Evolutionary conservation across 345 rosid genomes (phyloP), one percentile per base, ranked within the genome.

Genomic region (Hibiscus tridactylites): DNA sequence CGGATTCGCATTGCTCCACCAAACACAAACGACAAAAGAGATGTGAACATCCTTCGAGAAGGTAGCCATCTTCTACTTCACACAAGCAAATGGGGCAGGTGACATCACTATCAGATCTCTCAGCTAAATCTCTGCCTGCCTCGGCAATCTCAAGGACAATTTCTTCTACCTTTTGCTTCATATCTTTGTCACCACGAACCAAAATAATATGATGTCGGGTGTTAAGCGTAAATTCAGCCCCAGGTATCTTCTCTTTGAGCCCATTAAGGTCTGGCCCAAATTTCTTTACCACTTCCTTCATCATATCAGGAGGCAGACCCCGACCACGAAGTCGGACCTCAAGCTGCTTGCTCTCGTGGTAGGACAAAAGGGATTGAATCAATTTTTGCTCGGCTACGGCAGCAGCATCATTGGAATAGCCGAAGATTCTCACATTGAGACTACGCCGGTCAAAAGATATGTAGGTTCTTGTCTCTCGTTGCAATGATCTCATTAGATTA

Each of bases 51-150:
- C 85, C 91, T 82, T 88, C 89, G 10, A 95, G 97, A 71, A 42
- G 74, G 81, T 89, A 90, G 61, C 88, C 85, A 66, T 90, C 90
- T 58, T 91, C 97, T 64, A 95, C 83, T 74, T 86, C 90, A 72
- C 92, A 90, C 74, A 91, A 83, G 86, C 97, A 95, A 74, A 95
- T 85, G 5, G 97, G 92, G 72, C 99, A 91, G 72, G 68, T 68
- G 54, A 72, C 75, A 71, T 82, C 85, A 72, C 65, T 44, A 31
- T 78, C 75, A 37, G 61, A 29, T 60, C 70, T 57, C 74, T 60
- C 79, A 9, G 79, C 73, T 0, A 49, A 62, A 52, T 63, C 70
- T 72, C 65, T 71, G 29, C 77, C 79, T 31, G 60, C 76, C 73
- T 71, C 70, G 0, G 88, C 87, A 64, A 88, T 70, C 66, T 94